Evolutionary conservation across 441 rosid species (phyloP).

Genomic region (Syzygium syzygioides): DNA sequence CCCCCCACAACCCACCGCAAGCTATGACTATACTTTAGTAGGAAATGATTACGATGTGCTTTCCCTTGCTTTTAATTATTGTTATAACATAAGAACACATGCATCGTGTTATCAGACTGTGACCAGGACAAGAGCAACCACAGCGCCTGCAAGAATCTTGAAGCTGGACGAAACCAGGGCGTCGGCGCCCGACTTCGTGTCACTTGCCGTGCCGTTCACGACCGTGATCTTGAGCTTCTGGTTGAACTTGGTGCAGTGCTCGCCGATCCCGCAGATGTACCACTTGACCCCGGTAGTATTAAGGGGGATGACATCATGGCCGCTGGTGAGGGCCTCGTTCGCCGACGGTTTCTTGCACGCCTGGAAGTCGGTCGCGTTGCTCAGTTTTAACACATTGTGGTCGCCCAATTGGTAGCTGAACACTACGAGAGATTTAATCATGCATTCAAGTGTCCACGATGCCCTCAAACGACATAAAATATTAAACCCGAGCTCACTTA

Average conservation of each 20-base stretch:
- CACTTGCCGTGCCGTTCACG: not conserved
- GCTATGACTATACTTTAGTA: not conserved
- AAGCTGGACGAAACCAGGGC: not conserved
- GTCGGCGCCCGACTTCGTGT: not conserved
- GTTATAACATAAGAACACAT: not conserved
- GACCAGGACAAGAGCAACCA: not conserved
- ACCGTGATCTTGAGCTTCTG: slow-evolving; percentile 28
- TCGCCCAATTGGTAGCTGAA: slow-evolving; percentile 12
- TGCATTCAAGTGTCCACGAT: not conserved
- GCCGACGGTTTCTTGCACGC: slow-evolving; percentile 22
- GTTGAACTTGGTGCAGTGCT: slow-evolving; percentile 18
- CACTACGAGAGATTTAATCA: slow-evolving; percentile 5
- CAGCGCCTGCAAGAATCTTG: not conserved
- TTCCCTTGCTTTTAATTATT: no score
- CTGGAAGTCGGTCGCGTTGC: slow-evolving; percentile 14
- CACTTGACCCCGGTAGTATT: slow-evolving; percentile 21
- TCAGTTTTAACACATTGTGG: slow-evolving; percentile 34
- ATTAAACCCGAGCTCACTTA: not conserved
- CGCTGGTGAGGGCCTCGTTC: slow-evolving; percentile 2
- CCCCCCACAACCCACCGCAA: not conserved
- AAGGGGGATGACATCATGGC: slow-evolving; percentile 27
- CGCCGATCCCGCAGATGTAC: slow-evolving; percentile 33
- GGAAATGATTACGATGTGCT: no score
- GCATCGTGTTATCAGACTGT: not conserved
- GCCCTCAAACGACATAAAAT: not conserved